Evolutionary conservation across 1,284 basidiomycete genomes (phyloP).

Genomic region (Puccinia coronata): DNA sequence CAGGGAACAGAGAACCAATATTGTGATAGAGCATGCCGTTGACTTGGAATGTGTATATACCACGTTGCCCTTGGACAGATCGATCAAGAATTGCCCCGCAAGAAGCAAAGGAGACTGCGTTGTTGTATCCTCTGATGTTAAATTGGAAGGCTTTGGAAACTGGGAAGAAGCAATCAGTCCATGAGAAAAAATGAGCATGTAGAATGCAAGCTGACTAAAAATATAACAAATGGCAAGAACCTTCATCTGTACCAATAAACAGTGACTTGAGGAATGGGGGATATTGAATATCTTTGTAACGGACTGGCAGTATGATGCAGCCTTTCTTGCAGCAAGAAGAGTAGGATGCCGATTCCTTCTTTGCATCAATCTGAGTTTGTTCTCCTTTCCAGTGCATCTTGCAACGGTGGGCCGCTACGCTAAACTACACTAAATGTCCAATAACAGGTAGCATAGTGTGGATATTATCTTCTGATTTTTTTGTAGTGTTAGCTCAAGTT

Average conservation of each 20-base stretch:
- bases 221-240: not conserved
- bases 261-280: not conserved
- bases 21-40: not conserved
- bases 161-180: too few species aligned
- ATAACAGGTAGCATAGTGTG: too few species aligned
- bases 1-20: not conserved
- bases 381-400: not conserved
- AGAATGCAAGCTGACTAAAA: too few species aligned
- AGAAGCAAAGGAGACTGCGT: not conserved
- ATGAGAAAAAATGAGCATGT: too few species aligned
- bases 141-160: too few species aligned
- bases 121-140: constrained; percentile 2
- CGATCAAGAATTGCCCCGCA: not conserved
- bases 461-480: too few species aligned
- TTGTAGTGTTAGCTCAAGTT: too few species aligned
- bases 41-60: not conserved
- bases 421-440: too few species aligned
- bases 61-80: not conserved
- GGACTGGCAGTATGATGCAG: not conserved
- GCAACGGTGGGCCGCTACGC: too few species aligned
- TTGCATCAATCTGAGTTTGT: not conserved
- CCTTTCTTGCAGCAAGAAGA: not conserved
- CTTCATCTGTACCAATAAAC: not conserved
- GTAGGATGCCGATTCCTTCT: not conserved
- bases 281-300: not conserved